Base-by-base conservation (phyloP, 176 grass and related monocot species). In the Elymus sibiricus region DNA sequence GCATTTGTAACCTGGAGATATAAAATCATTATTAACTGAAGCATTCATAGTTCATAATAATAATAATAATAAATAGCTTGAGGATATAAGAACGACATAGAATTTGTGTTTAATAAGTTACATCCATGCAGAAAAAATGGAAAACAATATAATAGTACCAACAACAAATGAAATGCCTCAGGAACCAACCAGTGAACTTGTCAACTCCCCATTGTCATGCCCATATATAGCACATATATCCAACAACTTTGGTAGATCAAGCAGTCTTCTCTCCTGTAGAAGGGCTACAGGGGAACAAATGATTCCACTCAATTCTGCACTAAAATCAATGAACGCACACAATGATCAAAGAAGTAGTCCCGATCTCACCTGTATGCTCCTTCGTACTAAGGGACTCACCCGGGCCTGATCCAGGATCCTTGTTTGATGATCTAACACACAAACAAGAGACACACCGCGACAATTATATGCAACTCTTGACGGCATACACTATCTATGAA, bases 181-280 rank as follows among this genome's bases (percentile, higher is more conserved):
- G 67, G 74, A 26, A 67, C 90, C 42, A 91, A 98, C 96, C 96
- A 98, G 83, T 86, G 82, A 91, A 65, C 88, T 91, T 71, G 94
- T 90, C 63, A 98, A 85, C 27, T 88, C 93, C 83, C 64, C 85
- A 79, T 98, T 98, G 76, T 95, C 96, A 81, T 94, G 84, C 66
- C 89, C 93, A 86, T 95, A 98, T 66, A 98, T 94, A 80, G 96
- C 93, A 86, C 93, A 98, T 84, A 94, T 95, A 72, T 98, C 96
- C 88, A 98, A 88, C 71, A 98, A 85, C 85, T 95, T 98, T 86
- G 94, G 93, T 63, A 98, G 84, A 81, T 94, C 93, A 81, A 98
- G 93, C 79, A 98, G 71, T 84, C 90, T 92, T 91, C 91, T 98
- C 82, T 95, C 88, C 93, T 95, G 93, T 80, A 98, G 73, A 81